Evolutionary conservation across 2,329 filamentous ascomycete genomes (phyloP).

Genomic region (Fusarium avenaceum): DNA sequence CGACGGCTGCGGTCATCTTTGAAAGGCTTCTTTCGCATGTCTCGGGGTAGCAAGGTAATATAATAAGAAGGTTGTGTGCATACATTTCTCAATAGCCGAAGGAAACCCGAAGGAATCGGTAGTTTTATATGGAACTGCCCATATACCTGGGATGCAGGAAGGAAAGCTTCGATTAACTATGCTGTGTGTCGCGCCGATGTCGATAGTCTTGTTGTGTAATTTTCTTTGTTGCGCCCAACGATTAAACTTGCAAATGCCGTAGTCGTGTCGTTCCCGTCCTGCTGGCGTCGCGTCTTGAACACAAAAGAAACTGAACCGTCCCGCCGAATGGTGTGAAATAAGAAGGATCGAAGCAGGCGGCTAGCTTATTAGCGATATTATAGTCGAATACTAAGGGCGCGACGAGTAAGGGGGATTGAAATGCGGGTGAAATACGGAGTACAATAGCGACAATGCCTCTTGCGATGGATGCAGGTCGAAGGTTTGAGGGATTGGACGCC

Average conservation of each 20-base stretch:
- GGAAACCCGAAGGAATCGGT: slow-evolving; percentile 35
- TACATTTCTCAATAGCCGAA: slow-evolving; percentile 44
- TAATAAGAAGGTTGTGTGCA: slow-evolving; percentile 14
- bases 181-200: not conserved
- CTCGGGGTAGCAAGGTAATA: not conserved
- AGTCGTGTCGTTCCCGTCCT: slow-evolving; percentile 12
- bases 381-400: slow-evolving; percentile 5
- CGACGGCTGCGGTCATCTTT: not conserved
- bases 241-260: slow-evolving; percentile 24
- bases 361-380: slow-evolving; percentile 16
- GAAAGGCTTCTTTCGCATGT: slow-evolving; percentile 3
- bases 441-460: slow-evolving; percentile 35
- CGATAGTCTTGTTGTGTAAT: not conserved
- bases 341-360: slow-evolving; percentile 13
- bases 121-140: slow-evolving; percentile 28
- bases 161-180: slow-evolving; percentile 5
- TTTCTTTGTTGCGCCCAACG: not conserved
- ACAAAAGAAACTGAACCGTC: slow-evolving; percentile 17
- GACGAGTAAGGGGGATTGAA: slow-evolving; percentile 13
- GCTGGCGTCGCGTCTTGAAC: slow-evolving; percentile 31
- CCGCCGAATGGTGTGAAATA: slow-evolving; percentile 17
- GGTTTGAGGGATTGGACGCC: slow-evolving; percentile 39
- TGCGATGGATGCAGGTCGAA: slow-evolving; percentile 38
- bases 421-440: slow-evolving; percentile 26
- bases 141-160: slow-evolving; percentile 37